A percentile compares a stretch with the other conserved stretches of the same genome.
These are phyloP conservation scores for Cutaneotrichosporon sp. DNA, from an alignment of 1,284 basidiomycete species.

Conservation along the genomic window DNA sequence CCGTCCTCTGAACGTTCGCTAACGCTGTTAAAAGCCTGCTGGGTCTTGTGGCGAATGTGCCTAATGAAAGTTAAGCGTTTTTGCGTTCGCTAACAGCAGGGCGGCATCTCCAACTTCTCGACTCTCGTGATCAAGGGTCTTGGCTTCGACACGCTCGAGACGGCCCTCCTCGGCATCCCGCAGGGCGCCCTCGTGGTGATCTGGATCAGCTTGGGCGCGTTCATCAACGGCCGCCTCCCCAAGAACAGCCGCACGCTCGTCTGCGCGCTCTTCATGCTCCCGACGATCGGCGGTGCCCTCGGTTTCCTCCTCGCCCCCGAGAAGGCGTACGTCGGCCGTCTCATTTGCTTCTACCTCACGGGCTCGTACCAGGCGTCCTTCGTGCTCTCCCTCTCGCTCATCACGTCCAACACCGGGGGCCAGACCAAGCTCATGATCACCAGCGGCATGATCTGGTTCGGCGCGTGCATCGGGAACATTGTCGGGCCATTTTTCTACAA, in stretches of 20 bases:
- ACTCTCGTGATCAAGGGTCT: constrained; percentile 53
- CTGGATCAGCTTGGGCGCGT: constrained; percentile 45
- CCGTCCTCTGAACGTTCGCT: too few species aligned
- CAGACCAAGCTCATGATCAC: constrained; percentile 57
- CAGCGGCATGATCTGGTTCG: constrained; percentile 49
- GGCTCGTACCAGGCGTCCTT: constrained; percentile 57
- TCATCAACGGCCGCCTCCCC: constrained; percentile 47
- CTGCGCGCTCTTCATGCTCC: constrained; percentile 51
- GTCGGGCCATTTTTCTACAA: constrained; percentile 55
- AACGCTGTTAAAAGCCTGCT: too few species aligned
- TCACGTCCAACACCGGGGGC: constrained; percentile 58
- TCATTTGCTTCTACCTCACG: constrained; percentile 61
- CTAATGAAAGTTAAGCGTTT: neutral
- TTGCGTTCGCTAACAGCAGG: constrained; percentile 23
- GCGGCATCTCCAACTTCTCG: constrained; percentile 46
- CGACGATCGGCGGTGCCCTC: constrained; percentile 51
- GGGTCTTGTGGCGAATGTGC: too few species aligned
- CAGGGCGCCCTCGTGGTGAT: constrained; percentile 50
- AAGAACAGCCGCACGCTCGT: constrained; percentile 48
- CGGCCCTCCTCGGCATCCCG: constrained; percentile 51
- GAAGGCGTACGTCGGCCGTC: constrained; percentile 49
- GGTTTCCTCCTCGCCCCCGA: constrained; percentile 53
- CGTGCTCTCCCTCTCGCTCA: constrained; percentile 56
- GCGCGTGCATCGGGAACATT: constrained; percentile 55
- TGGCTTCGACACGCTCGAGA: constrained; percentile 48